These are phyloP conservation scores for Colletotrichum limetticola DNA, from an alignment of 2,329 filamentous ascomycete species.

Conservation along the genomic window DNA sequence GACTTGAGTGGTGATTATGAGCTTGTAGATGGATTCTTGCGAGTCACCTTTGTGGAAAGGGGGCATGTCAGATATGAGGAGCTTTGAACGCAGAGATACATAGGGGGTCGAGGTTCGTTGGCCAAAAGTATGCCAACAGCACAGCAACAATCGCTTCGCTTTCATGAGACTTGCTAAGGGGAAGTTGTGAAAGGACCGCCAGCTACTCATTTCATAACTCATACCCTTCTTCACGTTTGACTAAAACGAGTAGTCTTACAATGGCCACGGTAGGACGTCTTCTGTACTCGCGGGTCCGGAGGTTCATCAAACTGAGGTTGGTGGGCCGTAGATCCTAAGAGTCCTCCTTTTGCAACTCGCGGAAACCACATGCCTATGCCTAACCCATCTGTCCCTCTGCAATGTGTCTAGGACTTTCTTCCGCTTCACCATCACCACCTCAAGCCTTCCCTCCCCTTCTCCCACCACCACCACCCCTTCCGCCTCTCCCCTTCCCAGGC, in stretches of 20 bases:
- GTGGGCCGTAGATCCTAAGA: too few species aligned
- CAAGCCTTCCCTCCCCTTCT: constrained; percentile 40
- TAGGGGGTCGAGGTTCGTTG: background rate
- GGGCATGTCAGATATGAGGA: background rate
- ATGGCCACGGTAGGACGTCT: too few species aligned
- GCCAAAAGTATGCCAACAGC: background rate
- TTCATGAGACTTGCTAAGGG: too few species aligned
- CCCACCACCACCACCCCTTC: constrained; percentile 41
- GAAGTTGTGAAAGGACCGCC: background rate
- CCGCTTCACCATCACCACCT: background rate
- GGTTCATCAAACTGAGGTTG: too few species aligned
- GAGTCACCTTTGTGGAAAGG: background rate
- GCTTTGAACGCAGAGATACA: background rate
- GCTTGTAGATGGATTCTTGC: background rate
- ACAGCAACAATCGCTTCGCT: background rate
- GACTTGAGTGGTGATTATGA: background rate
- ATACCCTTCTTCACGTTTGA: too few species aligned
- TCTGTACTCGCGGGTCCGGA: too few species aligned
- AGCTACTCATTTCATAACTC: too few species aligned
- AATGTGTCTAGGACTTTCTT: background rate
- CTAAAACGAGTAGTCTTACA: too few species aligned
- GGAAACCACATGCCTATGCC: background rate
- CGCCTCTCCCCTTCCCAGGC: constrained; percentile 58
- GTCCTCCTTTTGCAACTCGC: too few species aligned
- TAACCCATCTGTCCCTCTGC: background rate